phyloP scores from a whole-genome alignment of 192 early-diverging fungal genomes.

The Coemansia sp. region DNA sequence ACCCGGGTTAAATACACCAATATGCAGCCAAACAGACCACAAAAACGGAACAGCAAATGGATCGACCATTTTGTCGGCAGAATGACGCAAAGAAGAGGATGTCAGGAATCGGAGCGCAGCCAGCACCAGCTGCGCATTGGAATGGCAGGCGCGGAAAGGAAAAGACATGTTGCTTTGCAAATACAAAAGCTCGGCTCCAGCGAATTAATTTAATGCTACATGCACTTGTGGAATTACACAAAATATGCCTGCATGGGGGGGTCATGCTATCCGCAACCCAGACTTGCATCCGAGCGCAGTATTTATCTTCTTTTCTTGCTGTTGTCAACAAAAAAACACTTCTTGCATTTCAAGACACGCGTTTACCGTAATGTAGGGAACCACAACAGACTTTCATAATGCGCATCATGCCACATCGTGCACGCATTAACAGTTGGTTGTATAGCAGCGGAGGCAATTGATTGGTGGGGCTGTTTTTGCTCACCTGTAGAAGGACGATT shows the following conservation, averaged over 20 bases:
- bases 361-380: background rate
- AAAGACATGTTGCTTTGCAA: background rate
- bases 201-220: background rate
- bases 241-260: background rate
- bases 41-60: background rate
- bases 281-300: background rate
- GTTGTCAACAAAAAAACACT: background rate
- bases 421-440: background rate
- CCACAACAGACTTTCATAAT: background rate
- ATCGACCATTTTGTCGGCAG: background rate
- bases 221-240: background rate
- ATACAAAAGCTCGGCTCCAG: background rate
- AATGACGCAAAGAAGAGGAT: background rate
- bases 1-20: background rate
- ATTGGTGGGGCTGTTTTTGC: background rate
- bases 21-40: background rate
- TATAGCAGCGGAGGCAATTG: background rate
- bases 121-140: background rate
- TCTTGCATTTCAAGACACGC: background rate
- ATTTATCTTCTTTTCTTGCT: background rate
- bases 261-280: background rate
- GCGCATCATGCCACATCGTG: background rate
- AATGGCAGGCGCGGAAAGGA: background rate
- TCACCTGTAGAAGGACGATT: constrained; percentile 53
- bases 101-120: constrained; percentile 1